These are phyloP conservation scores for Umbelopsis sp. DNA, from an alignment of 371 early-diverging fungal species.

Conservation along the genomic window DNA sequence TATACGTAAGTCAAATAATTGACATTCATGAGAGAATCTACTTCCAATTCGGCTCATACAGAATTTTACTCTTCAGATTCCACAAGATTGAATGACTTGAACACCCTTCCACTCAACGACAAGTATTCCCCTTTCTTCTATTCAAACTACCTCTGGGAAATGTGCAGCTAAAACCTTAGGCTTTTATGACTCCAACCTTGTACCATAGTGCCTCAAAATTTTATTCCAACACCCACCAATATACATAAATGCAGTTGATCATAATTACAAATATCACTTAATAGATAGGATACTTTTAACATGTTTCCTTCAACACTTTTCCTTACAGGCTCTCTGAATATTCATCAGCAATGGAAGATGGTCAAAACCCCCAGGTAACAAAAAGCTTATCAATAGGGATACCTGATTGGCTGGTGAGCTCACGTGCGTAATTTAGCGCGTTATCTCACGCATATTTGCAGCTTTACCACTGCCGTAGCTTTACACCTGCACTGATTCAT, in stretches of 20 bases:
- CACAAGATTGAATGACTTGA: constrained; percentile 23
- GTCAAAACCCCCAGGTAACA: no score
- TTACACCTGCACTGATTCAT: neutral
- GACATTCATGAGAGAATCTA: neutral
- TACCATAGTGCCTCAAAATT: neutral
- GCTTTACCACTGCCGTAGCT: no score
- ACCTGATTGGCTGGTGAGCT: neutral
- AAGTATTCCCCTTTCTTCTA: constrained; percentile 31
- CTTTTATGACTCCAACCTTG: neutral
- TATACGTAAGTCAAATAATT: constrained; percentile 20
- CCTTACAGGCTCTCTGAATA: no score
- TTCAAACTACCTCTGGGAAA: constrained; percentile 31
- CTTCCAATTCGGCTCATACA: neutral
- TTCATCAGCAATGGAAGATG: no score
- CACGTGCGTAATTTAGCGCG: neutral
- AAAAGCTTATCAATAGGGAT: no score
- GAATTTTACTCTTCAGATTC: constrained; percentile 12
- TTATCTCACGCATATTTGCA: neutral
- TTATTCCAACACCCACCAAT: neutral
- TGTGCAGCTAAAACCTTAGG: constrained; percentile 13
- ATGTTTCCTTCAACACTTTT: no score
- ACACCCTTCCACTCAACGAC: constrained; percentile 23
- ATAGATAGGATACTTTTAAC: no score
- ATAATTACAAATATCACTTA: no score
- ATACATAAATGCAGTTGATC: neutral